A percentile compares a stretch with the other conserved stretches of the same genome.
phyloP scores from a whole-genome alignment of 495 filamentous ascomycete species.

The Tuber borchii region DNA sequence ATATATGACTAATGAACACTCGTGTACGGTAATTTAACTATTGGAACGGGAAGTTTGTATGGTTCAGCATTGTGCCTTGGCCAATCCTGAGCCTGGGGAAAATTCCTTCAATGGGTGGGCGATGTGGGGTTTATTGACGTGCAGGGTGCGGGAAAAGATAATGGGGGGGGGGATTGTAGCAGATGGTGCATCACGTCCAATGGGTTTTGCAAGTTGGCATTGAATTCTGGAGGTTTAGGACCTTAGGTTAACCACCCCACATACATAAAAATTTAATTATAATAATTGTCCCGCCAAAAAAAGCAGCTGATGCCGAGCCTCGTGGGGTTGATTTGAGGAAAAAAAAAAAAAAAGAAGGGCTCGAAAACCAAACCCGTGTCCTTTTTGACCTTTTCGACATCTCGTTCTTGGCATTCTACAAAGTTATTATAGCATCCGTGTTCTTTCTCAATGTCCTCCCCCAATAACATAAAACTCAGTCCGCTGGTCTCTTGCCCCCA shows the following conservation, averaged over 20 bases:
- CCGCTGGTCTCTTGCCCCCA: neutral
- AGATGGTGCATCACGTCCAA: neutral
- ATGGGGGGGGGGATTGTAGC: neutral
- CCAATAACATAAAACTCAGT: neutral
- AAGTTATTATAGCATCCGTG: neutral
- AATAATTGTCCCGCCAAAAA: neutral
- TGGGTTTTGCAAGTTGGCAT: neutral
- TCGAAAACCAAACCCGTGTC: slow-evolving; percentile 6
- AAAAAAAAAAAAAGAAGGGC: neutral
- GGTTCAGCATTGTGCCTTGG: neutral
- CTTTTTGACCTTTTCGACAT: neutral
- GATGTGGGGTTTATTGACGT: neutral
- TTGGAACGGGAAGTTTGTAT: neutral
- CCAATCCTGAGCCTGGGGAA: neutral
- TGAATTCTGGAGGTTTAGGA: neutral
- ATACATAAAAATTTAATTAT: too few relatives aligned
- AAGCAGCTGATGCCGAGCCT: neutral
- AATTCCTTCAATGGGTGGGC: neutral
- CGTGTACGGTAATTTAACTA: neutral
- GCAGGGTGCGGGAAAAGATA: neutral
- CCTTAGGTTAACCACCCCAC: neutral
- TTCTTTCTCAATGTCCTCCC: neutral
- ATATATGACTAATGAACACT: neutral
- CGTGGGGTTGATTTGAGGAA: neutral
- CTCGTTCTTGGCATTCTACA: neutral